Conservation (phyloP, 805 yeast genomes). For the Novakomyces olei region DNA sequence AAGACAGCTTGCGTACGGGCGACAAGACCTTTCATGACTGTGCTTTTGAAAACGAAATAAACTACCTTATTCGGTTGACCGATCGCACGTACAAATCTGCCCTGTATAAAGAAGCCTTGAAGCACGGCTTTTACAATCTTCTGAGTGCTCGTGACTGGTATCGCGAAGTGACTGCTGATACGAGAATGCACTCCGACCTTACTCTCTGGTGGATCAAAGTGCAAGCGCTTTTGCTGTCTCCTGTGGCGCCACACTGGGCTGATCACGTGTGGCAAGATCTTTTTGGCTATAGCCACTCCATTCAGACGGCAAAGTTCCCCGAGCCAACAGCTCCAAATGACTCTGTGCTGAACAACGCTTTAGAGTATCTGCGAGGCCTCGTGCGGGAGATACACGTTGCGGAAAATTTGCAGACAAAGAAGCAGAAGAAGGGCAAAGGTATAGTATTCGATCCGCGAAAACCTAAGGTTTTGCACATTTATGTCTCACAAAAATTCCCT, state of each 20-base stretch:
- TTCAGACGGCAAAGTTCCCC: slow-evolving; percentile 66
- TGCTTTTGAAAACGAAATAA: slow-evolving; percentile 89
- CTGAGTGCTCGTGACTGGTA: slow-evolving; percentile 91
- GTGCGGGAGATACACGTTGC: slow-evolving; percentile 78
- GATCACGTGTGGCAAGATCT: slow-evolving; percentile 76
- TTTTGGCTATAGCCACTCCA: slow-evolving; percentile 39
- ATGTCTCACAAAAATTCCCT: slow-evolving; percentile 62
- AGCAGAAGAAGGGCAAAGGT: slow-evolving; percentile 68
- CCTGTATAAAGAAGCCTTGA: slow-evolving; percentile 70
- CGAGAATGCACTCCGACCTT: slow-evolving; percentile 65
- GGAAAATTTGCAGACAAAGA: slow-evolving; percentile 63
- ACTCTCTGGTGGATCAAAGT: slow-evolving; percentile 62
- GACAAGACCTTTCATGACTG: slow-evolving; percentile 49
- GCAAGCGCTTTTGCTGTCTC: slow-evolving; percentile 68
- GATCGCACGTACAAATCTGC: slow-evolving; percentile 48
- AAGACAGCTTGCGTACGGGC: slow-evolving; percentile 16
- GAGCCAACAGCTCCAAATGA: slow-evolving; percentile 46
- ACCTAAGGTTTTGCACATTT: slow-evolving; percentile 54
- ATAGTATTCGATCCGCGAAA: slow-evolving; percentile 46
- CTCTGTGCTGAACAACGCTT: slow-evolving; percentile 36
- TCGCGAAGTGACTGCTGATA: slow-evolving; percentile 46
- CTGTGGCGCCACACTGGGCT: slow-evolving; percentile 89
- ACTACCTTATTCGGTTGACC: slow-evolving; percentile 51
- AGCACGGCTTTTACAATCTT: slow-evolving; percentile 78
- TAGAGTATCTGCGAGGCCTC: slow-evolving; percentile 56